Base-by-base conservation (phyloP, 2,329 filamentous ascomycete species). In the Ascochyta clinopodiicola region DNA sequence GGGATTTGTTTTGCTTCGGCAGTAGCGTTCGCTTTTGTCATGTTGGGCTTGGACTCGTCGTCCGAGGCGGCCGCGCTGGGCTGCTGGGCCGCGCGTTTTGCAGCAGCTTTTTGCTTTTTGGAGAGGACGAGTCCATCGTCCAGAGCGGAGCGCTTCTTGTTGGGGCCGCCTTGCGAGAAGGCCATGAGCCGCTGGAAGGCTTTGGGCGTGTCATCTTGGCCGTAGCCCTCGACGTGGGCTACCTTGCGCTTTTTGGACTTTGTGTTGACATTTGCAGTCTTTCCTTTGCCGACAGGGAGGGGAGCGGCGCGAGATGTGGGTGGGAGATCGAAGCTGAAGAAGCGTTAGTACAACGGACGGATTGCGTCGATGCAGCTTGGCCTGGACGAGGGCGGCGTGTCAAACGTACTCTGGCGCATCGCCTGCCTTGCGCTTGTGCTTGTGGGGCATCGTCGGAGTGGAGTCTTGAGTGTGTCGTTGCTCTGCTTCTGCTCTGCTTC, bases 121-220 rank as follows among this genome's bases (percentile, higher is more conserved):
- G 69, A 75, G 22, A 77, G 77, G 65, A 63, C 46, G 2, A 56
- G 70, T n/a, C 90, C 90, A 61, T 95, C 85, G 70, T 96, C 89
- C 8, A 96, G 80, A 6, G 88, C 87, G 5, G 82, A 82, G 22
- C 67, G 71, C 39, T 71, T 73, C 69, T 86, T 87, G 38, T 47
- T 51, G 40, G 34, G 44, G 48, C 78, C 78, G n/a, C 85, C 82
- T 15, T 80, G 76, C 36, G 88, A 84, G 62, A 87, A 85, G 31
- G 90, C 86, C 90, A 98, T 95, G 59, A 98, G 79, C 12, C 92
- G 87, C 59, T 86, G 86, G 76, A 99, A 99, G 1, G 90, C 91
- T 63, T 91, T 89, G 0, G 95, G 95, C 1, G 90, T 93, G 77
- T 98, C 95, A 73, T 96, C 88, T 35, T 84, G 75, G 32, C 80